Conservation (phyloP, 768 basidiomycete species). For the Trametes maxima region DNA sequence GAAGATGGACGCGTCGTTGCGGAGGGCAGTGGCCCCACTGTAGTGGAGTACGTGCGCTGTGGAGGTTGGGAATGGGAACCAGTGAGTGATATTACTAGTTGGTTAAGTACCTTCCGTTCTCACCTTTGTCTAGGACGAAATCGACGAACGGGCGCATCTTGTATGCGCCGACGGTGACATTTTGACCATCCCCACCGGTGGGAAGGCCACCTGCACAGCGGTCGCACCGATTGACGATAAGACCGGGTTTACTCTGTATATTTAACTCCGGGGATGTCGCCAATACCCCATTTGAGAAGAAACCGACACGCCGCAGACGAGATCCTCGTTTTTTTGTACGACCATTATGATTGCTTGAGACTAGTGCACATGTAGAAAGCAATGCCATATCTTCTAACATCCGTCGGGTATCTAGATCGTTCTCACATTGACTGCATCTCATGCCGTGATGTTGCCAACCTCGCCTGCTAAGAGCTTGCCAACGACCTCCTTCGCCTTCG, state of each 20-base stretch:
- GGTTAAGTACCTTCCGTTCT: constrained; percentile 1
- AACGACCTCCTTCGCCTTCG: constrained; percentile 57
- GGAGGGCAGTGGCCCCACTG: constrained; percentile 49
- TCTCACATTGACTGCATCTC: background rate
- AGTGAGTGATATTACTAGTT: constrained; percentile 44
- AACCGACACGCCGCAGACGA: background rate
- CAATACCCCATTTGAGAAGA: too few relatives aligned
- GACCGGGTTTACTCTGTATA: constrained; percentile 51
- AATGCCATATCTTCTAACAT: constrained; percentile 11
- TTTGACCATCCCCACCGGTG: constrained; percentile 59
- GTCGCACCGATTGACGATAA: constrained; percentile 37
- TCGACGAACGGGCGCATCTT: constrained; percentile 64
- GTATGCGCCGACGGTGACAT: constrained; percentile 83
- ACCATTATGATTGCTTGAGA: background rate
- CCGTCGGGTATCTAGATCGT: constrained; percentile 19
- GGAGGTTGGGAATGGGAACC: constrained; percentile 88
- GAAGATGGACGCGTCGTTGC: constrained; percentile 41
- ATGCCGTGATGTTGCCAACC: constrained; percentile 30
- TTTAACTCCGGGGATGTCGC: background rate
- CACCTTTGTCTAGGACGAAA: constrained; percentile 48
- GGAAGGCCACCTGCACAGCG: constrained; percentile 54
- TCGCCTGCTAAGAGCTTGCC: constrained; percentile 45
- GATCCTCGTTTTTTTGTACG: constrained; percentile 29
- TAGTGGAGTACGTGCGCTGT: constrained; percentile 80
- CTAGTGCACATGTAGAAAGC: constrained; percentile 7